Percentiles rank a stretch among this genome's conserved stretches.
phyloP scores from a whole-genome alignment of 2,329 filamentous ascomycete species.

The Fusarium mangiferae region DNA sequence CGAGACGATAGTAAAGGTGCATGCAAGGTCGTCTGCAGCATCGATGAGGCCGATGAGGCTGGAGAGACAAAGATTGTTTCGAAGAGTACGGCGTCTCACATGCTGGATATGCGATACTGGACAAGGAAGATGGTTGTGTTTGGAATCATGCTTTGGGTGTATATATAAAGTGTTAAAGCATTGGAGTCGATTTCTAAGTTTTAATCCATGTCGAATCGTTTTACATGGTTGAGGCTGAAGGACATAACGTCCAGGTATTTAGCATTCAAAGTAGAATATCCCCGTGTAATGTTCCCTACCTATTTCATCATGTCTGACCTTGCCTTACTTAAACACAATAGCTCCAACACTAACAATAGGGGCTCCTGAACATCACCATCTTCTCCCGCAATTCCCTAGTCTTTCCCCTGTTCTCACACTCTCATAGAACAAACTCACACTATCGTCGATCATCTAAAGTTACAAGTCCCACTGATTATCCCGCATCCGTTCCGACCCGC shows the following conservation, averaged over 20 bases:
- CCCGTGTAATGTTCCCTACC: background rate
- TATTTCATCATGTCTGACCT: background rate
- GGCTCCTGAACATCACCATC: background rate
- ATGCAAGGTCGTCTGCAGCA: slow-evolving; percentile 48
- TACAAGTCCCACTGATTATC: slow-evolving; percentile 6
- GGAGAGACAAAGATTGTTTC: slow-evolving; percentile 40
- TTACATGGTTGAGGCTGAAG: background rate
- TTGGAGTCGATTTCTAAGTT: background rate
- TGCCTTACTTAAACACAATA: background rate
- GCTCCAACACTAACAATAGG: background rate
- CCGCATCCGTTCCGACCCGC: slow-evolving; percentile 12
- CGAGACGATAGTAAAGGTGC: slow-evolving; percentile 33
- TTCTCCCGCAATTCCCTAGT: slow-evolving; percentile 5
- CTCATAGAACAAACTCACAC: slow-evolving; percentile 7
- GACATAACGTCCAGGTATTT: background rate
- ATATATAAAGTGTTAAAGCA: background rate
- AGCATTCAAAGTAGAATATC: background rate
- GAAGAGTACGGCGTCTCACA: slow-evolving; percentile 38
- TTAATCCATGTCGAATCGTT: background rate
- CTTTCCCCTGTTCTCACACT: background rate
- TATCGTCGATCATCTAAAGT: background rate
- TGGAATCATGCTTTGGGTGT: background rate
- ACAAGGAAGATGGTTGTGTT: background rate
- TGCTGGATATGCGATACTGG: background rate
- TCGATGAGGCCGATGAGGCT: slow-evolving; percentile 47